Base-by-base conservation (phyloP, 2,329 filamentous ascomycete species). In the Beauveria scarabaeidicola region DNA sequence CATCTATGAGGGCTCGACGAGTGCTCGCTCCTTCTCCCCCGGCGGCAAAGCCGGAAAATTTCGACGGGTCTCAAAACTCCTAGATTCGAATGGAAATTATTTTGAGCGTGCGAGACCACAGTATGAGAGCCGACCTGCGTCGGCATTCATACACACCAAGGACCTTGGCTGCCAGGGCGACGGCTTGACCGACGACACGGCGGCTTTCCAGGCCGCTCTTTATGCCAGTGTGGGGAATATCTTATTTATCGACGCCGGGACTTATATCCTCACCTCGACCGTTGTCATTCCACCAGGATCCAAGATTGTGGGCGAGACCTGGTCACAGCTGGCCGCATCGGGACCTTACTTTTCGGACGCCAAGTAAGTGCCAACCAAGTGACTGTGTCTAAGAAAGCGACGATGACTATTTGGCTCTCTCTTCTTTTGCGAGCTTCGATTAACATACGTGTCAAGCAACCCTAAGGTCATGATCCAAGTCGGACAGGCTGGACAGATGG, bases 391-490 rank as follows among this genome's bases (percentile, higher is more conserved):
- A 27, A 27, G 27, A 27, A 27, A 27, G 27, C 27, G 27, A 27
- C 27, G 27, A 27, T 27, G 27, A 27, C 27, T 27, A 27, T 27
- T 27, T 27, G 27, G 27, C 27, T 23, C 36, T 36, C 13, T 48
- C n/a, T 11, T 21, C 9, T 48, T 9, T 27, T 43, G 17, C 41
- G 40, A 32, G 27, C n/a, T 25, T 52, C 21, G 19, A 27, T 40
- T 15, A 51, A 46, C 13, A n/a, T 47, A 29, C n/a, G n/a, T 46
- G 52, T 17, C 13, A 15, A 62, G 41, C 17, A 61, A 65, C 63
- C 87, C 86, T 8, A 78, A 81, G 60, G 80, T 84, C 6, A 81
- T 87, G 64, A 82, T 89, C 67, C 81, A 87, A 67, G 76, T 91
- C 59, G 88, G 88, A 36, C 71, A 81, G 51, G 70, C 73, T 21